A percentile compares a stretch with the other conserved stretches of the same genome.
Conservation (phyloP, 345 rosid genomes). For the Turritis glabra region DNA sequence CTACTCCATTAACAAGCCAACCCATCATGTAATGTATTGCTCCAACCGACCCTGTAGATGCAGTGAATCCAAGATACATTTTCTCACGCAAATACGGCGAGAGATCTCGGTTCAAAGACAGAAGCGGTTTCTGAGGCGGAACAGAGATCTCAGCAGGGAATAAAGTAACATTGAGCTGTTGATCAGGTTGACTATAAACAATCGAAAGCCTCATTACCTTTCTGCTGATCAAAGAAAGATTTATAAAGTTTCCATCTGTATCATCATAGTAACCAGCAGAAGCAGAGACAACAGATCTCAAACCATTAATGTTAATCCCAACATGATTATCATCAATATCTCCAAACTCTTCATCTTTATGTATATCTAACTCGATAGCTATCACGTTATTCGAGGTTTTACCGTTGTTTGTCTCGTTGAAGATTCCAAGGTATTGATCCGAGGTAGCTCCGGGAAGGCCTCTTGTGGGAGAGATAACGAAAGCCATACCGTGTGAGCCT, state of each 20-base stretch:
- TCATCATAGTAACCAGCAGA: constrained; percentile 48
- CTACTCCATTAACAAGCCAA: constrained; percentile 48
- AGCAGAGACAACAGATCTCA: constrained; percentile 40
- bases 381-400: constrained; percentile 48
- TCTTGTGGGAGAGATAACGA: constrained; percentile 54
- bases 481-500: constrained; percentile 58
- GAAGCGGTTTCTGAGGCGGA: constrained; percentile 40
- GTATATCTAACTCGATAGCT: constrained; percentile 59
- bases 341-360: constrained; percentile 39
- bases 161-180: constrained; percentile 48
- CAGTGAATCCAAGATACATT: constrained; percentile 63
- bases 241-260: constrained; percentile 20
- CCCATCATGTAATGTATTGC: constrained; percentile 56
- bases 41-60: constrained; percentile 46
- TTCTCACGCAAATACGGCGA: constrained; percentile 40
- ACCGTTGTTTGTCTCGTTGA: constrained; percentile 43
- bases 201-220: constrained; percentile 49
- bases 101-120: constrained; percentile 50
- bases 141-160: constrained; percentile 39
- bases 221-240: constrained; percentile 32
- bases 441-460: constrained; percentile 43
- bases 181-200: constrained; percentile 47
- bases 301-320: constrained; percentile 54
- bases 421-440: constrained; percentile 50
- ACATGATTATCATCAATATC: constrained; percentile 60